These are phyloP conservation scores for Penicillium vulpinum DNA, from an alignment of 2,329 filamentous ascomycete species.

Conservation along the genomic window DNA sequence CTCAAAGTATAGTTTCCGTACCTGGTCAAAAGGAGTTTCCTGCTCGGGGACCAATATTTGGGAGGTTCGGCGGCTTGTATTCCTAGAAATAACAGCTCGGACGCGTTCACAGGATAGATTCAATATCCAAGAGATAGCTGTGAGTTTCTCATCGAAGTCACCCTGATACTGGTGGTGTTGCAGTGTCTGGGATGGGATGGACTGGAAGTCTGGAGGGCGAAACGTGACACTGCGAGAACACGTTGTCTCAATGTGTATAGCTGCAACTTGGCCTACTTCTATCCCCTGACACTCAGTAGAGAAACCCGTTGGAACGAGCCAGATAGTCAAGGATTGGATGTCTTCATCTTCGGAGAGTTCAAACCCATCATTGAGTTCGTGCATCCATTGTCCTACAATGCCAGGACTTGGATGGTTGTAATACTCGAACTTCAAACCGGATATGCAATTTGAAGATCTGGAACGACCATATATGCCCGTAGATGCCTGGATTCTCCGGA, in stretches of 20 bases:
- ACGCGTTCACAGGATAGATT: not conserved
- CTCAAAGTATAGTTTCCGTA: not conserved
- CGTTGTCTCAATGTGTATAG: not conserved
- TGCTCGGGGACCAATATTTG: not conserved
- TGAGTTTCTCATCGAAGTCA: not conserved
- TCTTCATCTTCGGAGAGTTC: not conserved
- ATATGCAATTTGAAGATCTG: not conserved
- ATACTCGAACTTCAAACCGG: not conserved
- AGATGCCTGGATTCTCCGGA: not conserved
- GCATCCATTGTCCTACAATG: not conserved
- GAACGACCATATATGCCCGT: not conserved
- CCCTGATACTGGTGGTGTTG: not conserved
- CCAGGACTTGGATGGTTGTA: not conserved
- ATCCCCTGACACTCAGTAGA: not conserved
- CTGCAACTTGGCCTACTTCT: not conserved
- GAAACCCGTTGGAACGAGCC: not conserved
- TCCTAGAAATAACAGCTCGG: not conserved
- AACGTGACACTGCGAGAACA: not conserved
- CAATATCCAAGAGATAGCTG: slow-evolving; percentile 1
- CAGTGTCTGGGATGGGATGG: not conserved
- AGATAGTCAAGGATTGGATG: not conserved
- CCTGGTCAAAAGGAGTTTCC: not conserved
- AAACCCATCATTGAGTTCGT: not conserved
- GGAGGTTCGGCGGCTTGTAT: not conserved
- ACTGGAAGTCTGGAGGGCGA: not conserved